Base-by-base conservation (phyloP, 495 filamentous ascomycete genomes). In the Parachaetomium inaequale region DNA sequence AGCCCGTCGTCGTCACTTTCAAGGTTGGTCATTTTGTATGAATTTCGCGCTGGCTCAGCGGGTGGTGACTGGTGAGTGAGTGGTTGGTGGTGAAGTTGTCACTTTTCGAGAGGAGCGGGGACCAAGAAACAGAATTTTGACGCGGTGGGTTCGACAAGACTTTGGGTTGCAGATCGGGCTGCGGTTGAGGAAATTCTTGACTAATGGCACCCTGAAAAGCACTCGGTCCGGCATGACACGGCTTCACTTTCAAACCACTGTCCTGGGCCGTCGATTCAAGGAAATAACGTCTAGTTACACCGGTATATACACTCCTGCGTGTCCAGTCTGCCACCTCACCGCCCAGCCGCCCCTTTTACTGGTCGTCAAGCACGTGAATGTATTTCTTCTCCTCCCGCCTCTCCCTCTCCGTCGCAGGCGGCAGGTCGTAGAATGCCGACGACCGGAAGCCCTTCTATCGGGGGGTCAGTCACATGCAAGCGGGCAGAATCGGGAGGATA, bases 371-470 rank as follows among this genome's bases (percentile, higher is more conserved):
- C 69, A 98, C 90, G 71, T 98, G 95, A 72, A 98, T 72, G 75
- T 93, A 99, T 82, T 96, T 93, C 84, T 84, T 93, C 77, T 99
- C 93, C 74, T 97, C 93, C 69, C 82, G 83, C 81, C 85, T 92
- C 83, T 99, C 94, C 71, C 87, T 88, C 83, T 96, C 92, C 19
- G 93, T 96, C 68, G 90, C 85, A 36, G 95, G 93, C 21, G 94
- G 95, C 65, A 97, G 81, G 72, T 98, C 93, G 78, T 93, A 97
- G 82, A 85, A 92, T 57, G 85, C 79, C 17, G 86, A 79, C 71
- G 87, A 90, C 70, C 93, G 87, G 79, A 90, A 96, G 72, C 84
- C 85, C 86, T 92, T 85, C 91, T 94, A 11, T 68, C 59, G 64
- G 61, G 62, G 61, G 59, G 68, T 75, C 55, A 76, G 70, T 21